phyloP scores from a whole-genome alignment of 345 rosid genomes.

The Acer negundo region DNA sequence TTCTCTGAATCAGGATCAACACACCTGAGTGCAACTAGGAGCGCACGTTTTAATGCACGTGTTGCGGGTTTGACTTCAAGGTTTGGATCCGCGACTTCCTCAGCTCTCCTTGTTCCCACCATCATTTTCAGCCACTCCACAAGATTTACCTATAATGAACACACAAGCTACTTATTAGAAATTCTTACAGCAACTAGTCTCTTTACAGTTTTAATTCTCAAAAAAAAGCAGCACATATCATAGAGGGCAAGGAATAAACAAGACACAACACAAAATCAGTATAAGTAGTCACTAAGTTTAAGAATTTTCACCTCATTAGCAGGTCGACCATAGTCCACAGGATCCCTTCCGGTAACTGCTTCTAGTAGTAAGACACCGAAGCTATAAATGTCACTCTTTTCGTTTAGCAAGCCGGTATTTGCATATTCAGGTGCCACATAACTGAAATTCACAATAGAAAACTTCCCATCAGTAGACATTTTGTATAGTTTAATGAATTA shows the following conservation, averaged over 20 bases:
- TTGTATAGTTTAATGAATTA: background rate
- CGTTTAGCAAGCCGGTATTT: slow-evolving; percentile 85
- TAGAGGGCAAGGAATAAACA: background rate
- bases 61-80: slow-evolving; percentile 76
- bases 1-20: slow-evolving; percentile 88
- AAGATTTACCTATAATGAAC: slow-evolving; percentile 70
- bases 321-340: slow-evolving; percentile 91
- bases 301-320: slow-evolving; percentile 65
- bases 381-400: slow-evolving; percentile 96
- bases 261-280: background rate
- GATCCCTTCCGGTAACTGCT: slow-evolving; percentile 93
- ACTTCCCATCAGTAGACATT: slow-evolving; percentile 14
- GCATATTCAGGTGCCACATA: slow-evolving; percentile 99
- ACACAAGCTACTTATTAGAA: slow-evolving; percentile 10
- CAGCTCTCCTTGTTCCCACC: slow-evolving; percentile 93
- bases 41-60: slow-evolving; percentile 74
- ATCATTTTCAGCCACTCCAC: slow-evolving; percentile 96
- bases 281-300: background rate
- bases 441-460: slow-evolving; percentile 43
- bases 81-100: slow-evolving; percentile 85
- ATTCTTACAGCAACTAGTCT: background rate
- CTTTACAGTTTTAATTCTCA: background rate
- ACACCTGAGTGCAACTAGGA: slow-evolving; percentile 81
- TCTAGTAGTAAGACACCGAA: slow-evolving; percentile 93
- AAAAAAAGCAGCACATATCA: background rate